Base-by-base conservation (phyloP, 108 stramenopile species). In the Chaetoceros muelleri region DNA sequence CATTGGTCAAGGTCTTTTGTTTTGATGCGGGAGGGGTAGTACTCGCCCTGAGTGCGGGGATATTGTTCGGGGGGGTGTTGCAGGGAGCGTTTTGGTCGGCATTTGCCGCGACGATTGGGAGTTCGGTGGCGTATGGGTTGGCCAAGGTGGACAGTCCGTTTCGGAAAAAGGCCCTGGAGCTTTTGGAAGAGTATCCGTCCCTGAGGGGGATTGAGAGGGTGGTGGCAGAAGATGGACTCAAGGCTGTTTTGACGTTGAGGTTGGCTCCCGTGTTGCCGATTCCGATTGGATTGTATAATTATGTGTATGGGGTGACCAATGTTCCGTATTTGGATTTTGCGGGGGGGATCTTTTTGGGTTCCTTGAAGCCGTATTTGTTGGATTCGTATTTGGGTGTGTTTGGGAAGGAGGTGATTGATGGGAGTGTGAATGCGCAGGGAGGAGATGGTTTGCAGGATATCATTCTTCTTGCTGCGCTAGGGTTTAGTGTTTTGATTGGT, bases 281-380 rank as follows among this genome's bases (percentile, higher is more conserved):
- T 52, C 95, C 95, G 8, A 72, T 96, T 20, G 96, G 94, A 24
- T 56, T 85, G 56, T 96, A 96, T 83, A 95, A 95, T 55, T 96
- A 95, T 62, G 78, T 95, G n/a, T 95, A 89, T 61, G 89, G 79
- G 7, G 76, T 93, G 24, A 87, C 91, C 5, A 85, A 87, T 57
- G 73, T 96, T 17, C 70, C 72, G 8, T 82, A 66, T 7, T 49
- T 74, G 23, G 80, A 85, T 20, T 96, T 96, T 70, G 75, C 82
- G 10, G 83, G 80, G 19, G 95, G 93, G 25, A 94, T 88, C 59
- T 94, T 90, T 67, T 53, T 93, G 30, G 95, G 93, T 2, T 82
- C 80, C 28, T 53, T 96, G 25, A 96, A 96, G 58, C 95, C 95
- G 18, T 96, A 96, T 54, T 66, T 95, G 10, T 66, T 96, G 18